Base-by-base conservation (phyloP, 176 grass and related monocot genomes). In the Chloris gayana region DNA sequence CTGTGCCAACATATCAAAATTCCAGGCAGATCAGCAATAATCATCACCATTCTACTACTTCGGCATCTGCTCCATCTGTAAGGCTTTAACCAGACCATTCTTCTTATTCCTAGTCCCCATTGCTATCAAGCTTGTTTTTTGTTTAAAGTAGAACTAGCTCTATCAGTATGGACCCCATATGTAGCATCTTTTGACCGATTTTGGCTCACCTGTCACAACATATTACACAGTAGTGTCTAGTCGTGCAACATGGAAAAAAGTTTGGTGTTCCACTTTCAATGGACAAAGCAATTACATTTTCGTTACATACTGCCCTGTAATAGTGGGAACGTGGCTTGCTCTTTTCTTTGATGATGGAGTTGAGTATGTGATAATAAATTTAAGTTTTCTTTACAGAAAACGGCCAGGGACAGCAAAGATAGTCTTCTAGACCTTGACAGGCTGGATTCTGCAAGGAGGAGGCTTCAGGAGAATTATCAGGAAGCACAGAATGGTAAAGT, bases 391-490 rank as follows among this genome's bases (percentile, higher is more conserved):
- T 58, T 85, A 78, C 85, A 90, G 83, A 84, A 67, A 54, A 73
- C 73, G 81, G 57, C 75, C 44, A 93, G 60, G 62, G 90, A 91
- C 29, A 66, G 78, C 29, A 85, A 79, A 63, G 77, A 90, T 32
- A 86, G 32, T 65, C 34, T 82, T 79, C 31, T 85, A 22, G 85
- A 93, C 34, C 24, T 80, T 44, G 83, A 79, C 35, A 93, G 47
- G 56, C 77, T 97, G 15, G 93, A 91, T 69, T 89, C 74, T 14
- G 94, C 94, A 11, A 87, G 88, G 51, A 97, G 82, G 83, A 84
- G 91, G 62, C 94, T 97, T 33, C 94, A 93, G 62, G 94, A 97
- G 67, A 97, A 97, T 69, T 97, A 97, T 49, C 85, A 89, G 78
- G 90, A 97, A 87, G 94, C 88, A 31, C 73, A 97, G 68, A 93